phyloP scores from a whole-genome alignment of 495 filamentous ascomycete species.

The Annulohypoxylon stygium region DNA sequence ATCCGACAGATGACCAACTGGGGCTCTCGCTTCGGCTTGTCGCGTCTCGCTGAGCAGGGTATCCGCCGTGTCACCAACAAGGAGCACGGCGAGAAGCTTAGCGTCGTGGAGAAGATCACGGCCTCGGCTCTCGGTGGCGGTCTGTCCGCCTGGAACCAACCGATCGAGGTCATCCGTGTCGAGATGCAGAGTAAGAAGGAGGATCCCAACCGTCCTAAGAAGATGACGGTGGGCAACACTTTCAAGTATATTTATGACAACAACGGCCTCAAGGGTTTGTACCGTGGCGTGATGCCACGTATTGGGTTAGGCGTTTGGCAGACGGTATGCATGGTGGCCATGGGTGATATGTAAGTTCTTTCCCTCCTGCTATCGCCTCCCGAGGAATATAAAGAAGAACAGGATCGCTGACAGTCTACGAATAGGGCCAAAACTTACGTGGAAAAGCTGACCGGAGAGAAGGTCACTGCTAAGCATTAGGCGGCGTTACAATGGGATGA shows the following conservation, averaged over 20 bases:
- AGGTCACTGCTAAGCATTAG: conserved; percentile 98
- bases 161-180: conserved; percentile 98
- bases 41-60: conserved; percentile 86
- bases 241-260: conserved; percentile 91
- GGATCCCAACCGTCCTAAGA: conserved; percentile 97
- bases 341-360: conserved; percentile 93
- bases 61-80: conserved; percentile 87
- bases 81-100: conserved; percentile 80
- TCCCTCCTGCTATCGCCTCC: no score
- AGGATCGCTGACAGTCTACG: conserved; percentile 43
- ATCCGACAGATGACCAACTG: conserved; percentile 99
- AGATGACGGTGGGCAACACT: conserved; percentile 94
- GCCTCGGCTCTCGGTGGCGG: conserved; percentile 92
- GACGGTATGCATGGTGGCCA: conserved; percentile 99
- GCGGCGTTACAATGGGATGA: conserved; percentile 52
- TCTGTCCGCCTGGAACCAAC: conserved; percentile 97
- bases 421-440: conserved; percentile 95
- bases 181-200: conserved; percentile 99
- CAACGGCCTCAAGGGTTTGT: conserved; percentile 93
- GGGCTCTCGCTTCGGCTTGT: conserved; percentile 95
- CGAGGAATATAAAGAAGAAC: no score
- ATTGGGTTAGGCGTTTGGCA: conserved; percentile 98
- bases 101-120: conserved; percentile 86
- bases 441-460: conserved; percentile 94
- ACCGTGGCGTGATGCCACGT: conserved; percentile 93